Evolutionary conservation across 1,284 basidiomycete genomes (phyloP).

Genomic region (Austroboletus niveus): DNA sequence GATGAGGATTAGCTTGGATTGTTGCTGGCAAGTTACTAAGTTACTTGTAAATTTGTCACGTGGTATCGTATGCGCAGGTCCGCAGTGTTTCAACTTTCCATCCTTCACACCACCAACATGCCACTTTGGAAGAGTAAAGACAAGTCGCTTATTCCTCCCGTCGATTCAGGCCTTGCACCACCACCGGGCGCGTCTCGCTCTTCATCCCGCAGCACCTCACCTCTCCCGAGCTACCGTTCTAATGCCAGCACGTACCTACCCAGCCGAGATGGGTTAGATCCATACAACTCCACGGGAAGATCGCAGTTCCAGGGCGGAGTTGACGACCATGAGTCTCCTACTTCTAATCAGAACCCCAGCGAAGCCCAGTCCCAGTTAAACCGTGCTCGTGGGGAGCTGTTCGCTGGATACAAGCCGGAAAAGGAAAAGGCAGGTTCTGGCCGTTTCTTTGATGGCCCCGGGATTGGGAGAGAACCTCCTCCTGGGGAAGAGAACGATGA

Average conservation of each 20-base stretch:
- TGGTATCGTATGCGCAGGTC: conserved; percentile 4
- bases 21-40: neutral
- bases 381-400: conserved; percentile 71
- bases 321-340: conserved; percentile 23
- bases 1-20: conserved; percentile 16
- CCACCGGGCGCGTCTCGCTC: conserved; percentile 34
- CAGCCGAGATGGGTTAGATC: conserved; percentile 61
- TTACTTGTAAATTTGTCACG: conserved; percentile 10
- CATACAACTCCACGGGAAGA: conserved; percentile 36
- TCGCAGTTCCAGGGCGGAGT: conserved; percentile 24
- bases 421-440: conserved; percentile 45
- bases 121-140: conserved; percentile 77
- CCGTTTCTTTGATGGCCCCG: conserved; percentile 65
- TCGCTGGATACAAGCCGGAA: conserved; percentile 67
- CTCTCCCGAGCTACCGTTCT: conserved; percentile 50
- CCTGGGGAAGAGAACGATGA: conserved; percentile 88
- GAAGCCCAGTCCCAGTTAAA: conserved; percentile 54
- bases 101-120: conserved; percentile 42
- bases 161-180: conserved; percentile 35
- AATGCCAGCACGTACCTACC: conserved; percentile 59
- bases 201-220: conserved; percentile 36
- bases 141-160: conserved; percentile 68
- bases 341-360: conserved; percentile 46
- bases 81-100: neutral
- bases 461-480: conserved; percentile 42